Percentiles rank a stretch among this genome's conserved stretches.
These are phyloP conservation scores for Pythium graminicola DNA, from an alignment of 352 stramenopile species.

Conservation along the genomic window DNA sequence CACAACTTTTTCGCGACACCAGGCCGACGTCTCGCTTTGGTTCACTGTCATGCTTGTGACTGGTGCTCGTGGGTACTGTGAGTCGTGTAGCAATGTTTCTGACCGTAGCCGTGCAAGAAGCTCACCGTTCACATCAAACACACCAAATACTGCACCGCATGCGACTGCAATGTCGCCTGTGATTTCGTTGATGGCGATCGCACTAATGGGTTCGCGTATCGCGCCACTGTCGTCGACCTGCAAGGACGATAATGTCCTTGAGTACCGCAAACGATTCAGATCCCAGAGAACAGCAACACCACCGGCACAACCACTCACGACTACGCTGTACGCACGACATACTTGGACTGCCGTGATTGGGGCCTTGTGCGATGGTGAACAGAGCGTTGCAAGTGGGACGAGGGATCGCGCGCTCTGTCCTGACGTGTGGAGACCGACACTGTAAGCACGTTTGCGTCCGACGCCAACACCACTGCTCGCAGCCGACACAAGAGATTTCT, in stretches of 20 bases:
- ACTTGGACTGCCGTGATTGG: constrained; percentile 47
- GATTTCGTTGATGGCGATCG: constrained; percentile 59
- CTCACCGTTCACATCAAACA: constrained; percentile 64
- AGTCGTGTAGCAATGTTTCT: constrained; percentile 40
- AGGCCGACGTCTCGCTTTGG: constrained; percentile 44
- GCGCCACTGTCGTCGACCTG: constrained; percentile 2
- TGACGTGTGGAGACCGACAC: constrained; percentile 23
- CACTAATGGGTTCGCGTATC: constrained; percentile 25
- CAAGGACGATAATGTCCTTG: constrained; percentile 33
- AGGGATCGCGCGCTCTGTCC: constrained; percentile 36
- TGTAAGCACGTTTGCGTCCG: constrained; percentile 24
- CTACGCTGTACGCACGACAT: constrained; percentile 54
- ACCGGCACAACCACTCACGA: constrained; percentile 53
- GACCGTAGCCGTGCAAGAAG: constrained; percentile 43
- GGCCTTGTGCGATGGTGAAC: constrained; percentile 30
- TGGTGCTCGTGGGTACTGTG: constrained; percentile 24
- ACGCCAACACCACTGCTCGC: neutral
- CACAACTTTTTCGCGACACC: constrained; percentile 51
- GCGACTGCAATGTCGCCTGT: constrained; percentile 56
- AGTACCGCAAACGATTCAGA: constrained; percentile 52
- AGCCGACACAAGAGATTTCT: constrained; percentile 12
- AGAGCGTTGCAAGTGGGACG: constrained; percentile 35
- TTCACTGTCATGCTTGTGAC: constrained; percentile 50
- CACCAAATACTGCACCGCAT: constrained; percentile 37
- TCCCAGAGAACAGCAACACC: constrained; percentile 64